Evolutionary conservation across 305 asterid genomes (phyloP).

Genomic region (Fraxinus dipetala): DNA sequence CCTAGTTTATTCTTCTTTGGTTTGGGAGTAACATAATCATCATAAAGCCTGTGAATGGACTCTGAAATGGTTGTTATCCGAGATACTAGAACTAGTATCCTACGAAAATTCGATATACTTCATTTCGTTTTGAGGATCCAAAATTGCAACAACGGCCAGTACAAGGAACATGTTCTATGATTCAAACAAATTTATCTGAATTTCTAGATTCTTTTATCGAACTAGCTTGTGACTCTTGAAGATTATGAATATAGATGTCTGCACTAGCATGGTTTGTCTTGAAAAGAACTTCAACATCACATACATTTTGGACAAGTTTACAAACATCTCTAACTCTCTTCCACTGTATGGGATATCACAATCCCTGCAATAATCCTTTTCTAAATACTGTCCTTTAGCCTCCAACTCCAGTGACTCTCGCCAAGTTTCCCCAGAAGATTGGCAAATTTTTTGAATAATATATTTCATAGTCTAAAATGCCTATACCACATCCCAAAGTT

Average conservation of each 20-base stretch:
- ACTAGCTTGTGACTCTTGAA: slow-evolving; percentile 17
- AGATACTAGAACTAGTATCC: neutral
- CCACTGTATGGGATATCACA: slow-evolving; percentile 29
- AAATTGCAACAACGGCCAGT: slow-evolving; percentile 27
- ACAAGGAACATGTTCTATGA: slow-evolving; percentile 12
- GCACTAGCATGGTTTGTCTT: slow-evolving; percentile 19
- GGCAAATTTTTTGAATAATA: slow-evolving; percentile 6
- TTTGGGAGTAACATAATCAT: slow-evolving; percentile 7
- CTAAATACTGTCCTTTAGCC: slow-evolving; percentile 14
- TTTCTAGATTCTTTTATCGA: slow-evolving; percentile 12
- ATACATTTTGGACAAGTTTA: slow-evolving; percentile 24
- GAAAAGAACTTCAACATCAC: slow-evolving; percentile 21
- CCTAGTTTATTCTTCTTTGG: slow-evolving; percentile 7
- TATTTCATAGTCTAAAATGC: slow-evolving; percentile 18
- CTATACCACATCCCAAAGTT: neutral
- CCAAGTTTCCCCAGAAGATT: slow-evolving; percentile 1
- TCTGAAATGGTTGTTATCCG: slow-evolving; percentile 13
- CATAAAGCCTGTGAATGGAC: slow-evolving; percentile 23
- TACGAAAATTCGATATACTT: slow-evolving; percentile 25
- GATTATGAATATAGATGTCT: slow-evolving; percentile 18
- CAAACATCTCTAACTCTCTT: slow-evolving; percentile 26
- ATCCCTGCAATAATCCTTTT: neutral
- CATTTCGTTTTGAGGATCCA: slow-evolving; percentile 37
- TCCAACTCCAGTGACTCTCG: slow-evolving; percentile 19
- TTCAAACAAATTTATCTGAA: neutral